These are phyloP conservation scores for Sonneratia caseolaris DNA, from an alignment of 345 rosid genomes.

Conservation along the genomic window DNA sequence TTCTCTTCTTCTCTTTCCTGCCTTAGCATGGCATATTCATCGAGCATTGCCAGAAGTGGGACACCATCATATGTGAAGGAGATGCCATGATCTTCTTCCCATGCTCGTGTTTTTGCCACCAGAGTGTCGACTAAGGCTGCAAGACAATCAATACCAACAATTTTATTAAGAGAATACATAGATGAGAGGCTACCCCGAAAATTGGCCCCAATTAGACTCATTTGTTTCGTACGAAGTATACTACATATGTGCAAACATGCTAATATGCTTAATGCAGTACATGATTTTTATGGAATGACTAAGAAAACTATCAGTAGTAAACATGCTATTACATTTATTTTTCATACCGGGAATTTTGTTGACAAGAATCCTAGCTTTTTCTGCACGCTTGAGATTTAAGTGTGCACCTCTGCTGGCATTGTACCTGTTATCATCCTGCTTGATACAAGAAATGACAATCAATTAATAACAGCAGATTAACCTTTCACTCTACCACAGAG, in stretches of 20 bases:
- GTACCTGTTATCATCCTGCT: slow-evolving; percentile 96
- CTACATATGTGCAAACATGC: not conserved
- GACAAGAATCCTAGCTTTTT: slow-evolving; percentile 81
- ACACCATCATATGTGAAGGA: slow-evolving; percentile 82
- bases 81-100: slow-evolving; percentile 71
- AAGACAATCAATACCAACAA: not conserved
- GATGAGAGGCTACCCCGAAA: not conserved
- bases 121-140: slow-evolving; percentile 76
- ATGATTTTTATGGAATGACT: not conserved
- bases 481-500: not conserved
- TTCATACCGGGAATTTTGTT: slow-evolving; percentile 87
- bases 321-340: not conserved
- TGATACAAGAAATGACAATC: slow-evolving; percentile 1
- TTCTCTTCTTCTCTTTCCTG: slow-evolving; percentile 97
- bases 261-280: not conserved
- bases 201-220: not conserved
- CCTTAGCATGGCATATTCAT: slow-evolving; percentile 85
- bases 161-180: not conserved
- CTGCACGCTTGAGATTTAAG: slow-evolving; percentile 97
- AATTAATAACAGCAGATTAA: not conserved
- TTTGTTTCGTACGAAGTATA: not conserved
- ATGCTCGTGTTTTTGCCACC: slow-evolving; percentile 69
- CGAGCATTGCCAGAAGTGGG: slow-evolving; percentile 88
- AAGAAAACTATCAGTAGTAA: not conserved
- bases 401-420: slow-evolving; percentile 97